phyloP scores from a whole-genome alignment of 2,329 filamentous ascomycete species.

The Raffaelea arxii region DNA sequence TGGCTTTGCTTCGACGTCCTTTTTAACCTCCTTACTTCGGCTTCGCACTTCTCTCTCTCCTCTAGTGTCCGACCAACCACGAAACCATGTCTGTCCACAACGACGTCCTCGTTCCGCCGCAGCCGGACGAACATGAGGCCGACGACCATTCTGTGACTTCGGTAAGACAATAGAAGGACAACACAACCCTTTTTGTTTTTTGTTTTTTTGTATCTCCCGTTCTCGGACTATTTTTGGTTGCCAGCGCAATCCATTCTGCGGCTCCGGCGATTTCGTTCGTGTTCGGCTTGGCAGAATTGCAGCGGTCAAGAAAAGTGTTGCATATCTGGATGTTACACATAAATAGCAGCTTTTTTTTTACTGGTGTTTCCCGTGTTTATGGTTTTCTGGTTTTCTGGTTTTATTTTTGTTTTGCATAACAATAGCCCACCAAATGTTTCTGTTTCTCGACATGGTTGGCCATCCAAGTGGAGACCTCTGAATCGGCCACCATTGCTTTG shows the following conservation, averaged over 20 bases:
- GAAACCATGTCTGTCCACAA: conserved; percentile 10
- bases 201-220: neutral
- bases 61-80: neutral
- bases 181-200: no score
- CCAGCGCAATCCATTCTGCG: neutral
- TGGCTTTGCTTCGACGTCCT: neutral
- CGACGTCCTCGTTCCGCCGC: conserved; percentile 6
- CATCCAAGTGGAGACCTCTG: no score
- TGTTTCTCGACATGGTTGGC: no score
- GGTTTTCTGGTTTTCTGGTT: neutral
- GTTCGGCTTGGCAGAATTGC: neutral
- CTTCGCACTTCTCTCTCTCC: neutral
- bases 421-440: no score
- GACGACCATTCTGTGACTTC: conserved; percentile 9
- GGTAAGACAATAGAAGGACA: conserved; percentile 10
- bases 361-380: neutral
- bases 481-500: neutral
- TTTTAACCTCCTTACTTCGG: neutral
- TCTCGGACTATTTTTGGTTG: neutral
- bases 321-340: neutral
- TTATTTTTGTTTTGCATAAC: neutral
- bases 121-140: neutral
- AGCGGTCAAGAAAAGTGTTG: no score
- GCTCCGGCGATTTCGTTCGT: neutral
- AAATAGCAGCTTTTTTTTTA: neutral